These are phyloP conservation scores for Tolypocladium album DNA, from an alignment of 2,329 filamentous ascomycete species.

Conservation along the genomic window DNA sequence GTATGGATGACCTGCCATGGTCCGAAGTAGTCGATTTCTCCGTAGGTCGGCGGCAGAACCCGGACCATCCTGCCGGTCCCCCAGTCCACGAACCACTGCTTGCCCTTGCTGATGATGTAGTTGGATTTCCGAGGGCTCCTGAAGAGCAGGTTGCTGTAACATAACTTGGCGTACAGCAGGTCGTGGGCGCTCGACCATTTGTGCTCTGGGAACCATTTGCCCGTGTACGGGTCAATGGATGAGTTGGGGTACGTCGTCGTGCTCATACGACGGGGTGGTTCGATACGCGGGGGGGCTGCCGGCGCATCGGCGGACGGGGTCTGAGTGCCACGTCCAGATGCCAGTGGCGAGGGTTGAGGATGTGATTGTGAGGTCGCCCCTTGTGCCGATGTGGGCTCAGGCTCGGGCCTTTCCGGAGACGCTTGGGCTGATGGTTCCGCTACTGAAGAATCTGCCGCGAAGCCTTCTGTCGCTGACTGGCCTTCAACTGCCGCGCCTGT, in stretches of 20 bases:
- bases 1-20: slow-evolving; percentile 39
- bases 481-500: background rate
- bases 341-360: slow-evolving; percentile 1
- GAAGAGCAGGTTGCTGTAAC: slow-evolving; percentile 47
- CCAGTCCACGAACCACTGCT: slow-evolving; percentile 51
- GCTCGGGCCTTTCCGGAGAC: background rate
- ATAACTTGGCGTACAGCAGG: slow-evolving; percentile 48
- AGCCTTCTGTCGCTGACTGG: background rate
- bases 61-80: slow-evolving; percentile 42
- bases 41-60: slow-evolving; percentile 43
- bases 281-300: slow-evolving; percentile 16
- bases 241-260: slow-evolving; percentile 34
- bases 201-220: slow-evolving; percentile 46
- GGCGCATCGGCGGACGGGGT: slow-evolving; percentile 2
- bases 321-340: background rate
- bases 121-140: slow-evolving; percentile 47
- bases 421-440: background rate
- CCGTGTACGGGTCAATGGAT: slow-evolving; percentile 34
- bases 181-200: slow-evolving; percentile 45
- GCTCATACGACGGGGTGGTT: slow-evolving; percentile 28
- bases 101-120: slow-evolving; percentile 45
- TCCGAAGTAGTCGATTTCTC: slow-evolving; percentile 36
- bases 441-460: background rate
- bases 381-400: slow-evolving; percentile 1
- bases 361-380: background rate